Percentiles rank a stretch among this genome's conserved stretches.
phyloP scores from a whole-genome alignment of 2,329 filamentous ascomycete genomes.

The Aspergillus luchuensis region DNA sequence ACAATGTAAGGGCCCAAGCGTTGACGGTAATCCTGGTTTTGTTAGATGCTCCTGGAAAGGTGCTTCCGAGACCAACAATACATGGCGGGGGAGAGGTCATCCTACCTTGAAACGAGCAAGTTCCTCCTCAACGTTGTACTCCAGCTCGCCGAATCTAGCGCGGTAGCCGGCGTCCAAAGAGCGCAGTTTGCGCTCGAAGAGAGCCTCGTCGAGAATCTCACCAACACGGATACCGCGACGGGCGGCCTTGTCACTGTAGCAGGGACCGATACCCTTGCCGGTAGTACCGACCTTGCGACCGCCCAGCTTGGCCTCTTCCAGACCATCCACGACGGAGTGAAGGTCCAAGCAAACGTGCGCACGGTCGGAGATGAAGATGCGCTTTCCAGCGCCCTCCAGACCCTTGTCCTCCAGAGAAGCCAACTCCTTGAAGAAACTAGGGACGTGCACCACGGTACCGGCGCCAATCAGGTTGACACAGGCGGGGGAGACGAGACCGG shows the following conservation, averaged over 20 bases:
- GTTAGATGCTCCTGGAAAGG: conserved; percentile 3
- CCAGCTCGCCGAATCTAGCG: conserved; percentile 60
- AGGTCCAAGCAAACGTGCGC: conserved; percentile 50
- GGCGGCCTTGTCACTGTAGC: conserved; percentile 65
- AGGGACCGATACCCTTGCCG: conserved; percentile 57
- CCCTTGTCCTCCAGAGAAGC: conserved; percentile 48
- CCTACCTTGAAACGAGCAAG: conserved; percentile 58
- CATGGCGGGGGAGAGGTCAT: not conserved
- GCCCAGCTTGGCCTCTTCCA: conserved; percentile 48
- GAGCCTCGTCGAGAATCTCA: conserved; percentile 58
- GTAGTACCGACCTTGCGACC: conserved; percentile 53
- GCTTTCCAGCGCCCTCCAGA: conserved; percentile 41
- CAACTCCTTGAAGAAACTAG: conserved; percentile 53
- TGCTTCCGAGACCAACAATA: not conserved
- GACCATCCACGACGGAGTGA: conserved; percentile 49
- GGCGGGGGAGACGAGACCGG: conserved; percentile 46
- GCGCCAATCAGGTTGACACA: conserved; percentile 52
- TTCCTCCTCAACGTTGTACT: conserved; percentile 63
- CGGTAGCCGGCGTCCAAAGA: conserved; percentile 55
- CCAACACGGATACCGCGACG: conserved; percentile 61
- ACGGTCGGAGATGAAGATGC: conserved; percentile 51
- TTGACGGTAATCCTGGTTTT: conserved; percentile 40
- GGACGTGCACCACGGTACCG: conserved; percentile 51
- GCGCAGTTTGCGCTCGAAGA: conserved; percentile 58
- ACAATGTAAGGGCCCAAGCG: conserved; percentile 42